Evolutionary conservation across 495 filamentous ascomycete species (phyloP).

Genomic region (Saxophila tyrrhenica): DNA sequence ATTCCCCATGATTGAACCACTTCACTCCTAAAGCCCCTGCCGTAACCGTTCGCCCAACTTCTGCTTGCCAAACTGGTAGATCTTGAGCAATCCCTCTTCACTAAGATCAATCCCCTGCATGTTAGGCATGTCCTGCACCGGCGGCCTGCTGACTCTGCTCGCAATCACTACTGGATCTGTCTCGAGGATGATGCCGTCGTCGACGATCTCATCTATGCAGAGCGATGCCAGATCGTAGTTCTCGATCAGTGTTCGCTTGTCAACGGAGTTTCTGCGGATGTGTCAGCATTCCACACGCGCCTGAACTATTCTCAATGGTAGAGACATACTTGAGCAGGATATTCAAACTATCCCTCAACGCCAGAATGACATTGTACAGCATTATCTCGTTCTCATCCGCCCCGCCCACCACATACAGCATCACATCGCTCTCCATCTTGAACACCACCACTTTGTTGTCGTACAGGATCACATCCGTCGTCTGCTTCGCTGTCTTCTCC

Average conservation of each 20-base stretch:
- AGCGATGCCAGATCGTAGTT: slow-evolving; percentile 90
- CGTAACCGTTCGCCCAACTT: slow-evolving; percentile 86
- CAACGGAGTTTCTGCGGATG: slow-evolving; percentile 62
- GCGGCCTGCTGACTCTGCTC: slow-evolving; percentile 79
- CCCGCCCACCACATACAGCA: slow-evolving; percentile 88
- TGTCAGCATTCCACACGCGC: not conserved
- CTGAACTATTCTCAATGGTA: not conserved
- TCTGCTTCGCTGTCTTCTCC: slow-evolving; percentile 93
- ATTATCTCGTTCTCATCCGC: slow-evolving; percentile 94
- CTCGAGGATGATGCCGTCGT: slow-evolving; percentile 94
- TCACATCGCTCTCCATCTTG: slow-evolving; percentile 95
- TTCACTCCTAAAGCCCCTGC: slow-evolving; percentile 47
- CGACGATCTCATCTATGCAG: slow-evolving; percentile 89
- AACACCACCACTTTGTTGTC: slow-evolving; percentile 92
- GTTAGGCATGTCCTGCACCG: slow-evolving; percentile 76
- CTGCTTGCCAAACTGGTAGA: slow-evolving; percentile 88
- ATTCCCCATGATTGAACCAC: not conserved
- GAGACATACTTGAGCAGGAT: slow-evolving; percentile 76
- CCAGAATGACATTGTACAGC: slow-evolving; percentile 84
- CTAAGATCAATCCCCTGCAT: slow-evolving; percentile 89
- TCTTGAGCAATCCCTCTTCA: slow-evolving; percentile 90
- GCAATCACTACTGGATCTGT: slow-evolving; percentile 89
- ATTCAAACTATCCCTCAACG: slow-evolving; percentile 76
- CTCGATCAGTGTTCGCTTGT: slow-evolving; percentile 95
- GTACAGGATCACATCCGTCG: slow-evolving; percentile 89